phyloP scores from a whole-genome alignment of 345 rosid genomes.

The Citrus australasica region DNA sequence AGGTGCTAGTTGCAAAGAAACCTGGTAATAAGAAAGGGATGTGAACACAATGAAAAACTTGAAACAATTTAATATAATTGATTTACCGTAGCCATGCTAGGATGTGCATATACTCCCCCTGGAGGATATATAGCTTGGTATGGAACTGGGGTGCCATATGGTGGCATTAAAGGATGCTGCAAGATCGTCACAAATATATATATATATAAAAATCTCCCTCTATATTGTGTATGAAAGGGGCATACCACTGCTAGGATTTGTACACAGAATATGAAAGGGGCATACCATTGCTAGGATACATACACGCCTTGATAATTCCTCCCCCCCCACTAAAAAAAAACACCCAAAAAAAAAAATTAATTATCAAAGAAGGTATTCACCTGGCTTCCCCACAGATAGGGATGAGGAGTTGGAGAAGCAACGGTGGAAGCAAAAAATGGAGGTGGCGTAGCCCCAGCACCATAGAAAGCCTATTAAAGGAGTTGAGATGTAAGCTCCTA shows the following conservation, averaged over 20 bases:
- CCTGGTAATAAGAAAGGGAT: neutral
- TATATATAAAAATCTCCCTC: conserved; percentile 6
- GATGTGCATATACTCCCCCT: conserved; percentile 88
- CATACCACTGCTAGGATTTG: neutral
- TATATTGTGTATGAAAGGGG: neutral
- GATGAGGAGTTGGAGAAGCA: conserved; percentile 83
- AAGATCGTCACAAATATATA: conserved; percentile 8
- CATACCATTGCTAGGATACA: neutral
- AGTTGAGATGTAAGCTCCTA: conserved; percentile 20
- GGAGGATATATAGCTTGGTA: conserved; percentile 91
- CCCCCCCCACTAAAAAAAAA: neutral
- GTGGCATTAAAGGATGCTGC: conserved; percentile 89
- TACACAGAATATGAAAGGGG: neutral
- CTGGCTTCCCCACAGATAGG: conserved; percentile 92
- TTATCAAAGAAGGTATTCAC: conserved; percentile 32
- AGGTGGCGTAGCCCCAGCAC: conserved; percentile 80
- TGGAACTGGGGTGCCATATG: conserved; percentile 92
- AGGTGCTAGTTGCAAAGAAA: neutral
- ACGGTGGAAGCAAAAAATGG: conserved; percentile 84
- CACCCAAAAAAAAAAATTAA: no score
- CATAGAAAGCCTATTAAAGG: conserved; percentile 78
- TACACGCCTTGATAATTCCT: neutral
- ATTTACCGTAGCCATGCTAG: conserved; percentile 70
- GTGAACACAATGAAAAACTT: neutral
- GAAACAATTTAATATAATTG: neutral